Percentiles rank a stretch among this genome's conserved stretches.
phyloP scores from a whole-genome alignment of 352 stramenopile genomes.

The Pseudoperonospora humuli region DNA sequence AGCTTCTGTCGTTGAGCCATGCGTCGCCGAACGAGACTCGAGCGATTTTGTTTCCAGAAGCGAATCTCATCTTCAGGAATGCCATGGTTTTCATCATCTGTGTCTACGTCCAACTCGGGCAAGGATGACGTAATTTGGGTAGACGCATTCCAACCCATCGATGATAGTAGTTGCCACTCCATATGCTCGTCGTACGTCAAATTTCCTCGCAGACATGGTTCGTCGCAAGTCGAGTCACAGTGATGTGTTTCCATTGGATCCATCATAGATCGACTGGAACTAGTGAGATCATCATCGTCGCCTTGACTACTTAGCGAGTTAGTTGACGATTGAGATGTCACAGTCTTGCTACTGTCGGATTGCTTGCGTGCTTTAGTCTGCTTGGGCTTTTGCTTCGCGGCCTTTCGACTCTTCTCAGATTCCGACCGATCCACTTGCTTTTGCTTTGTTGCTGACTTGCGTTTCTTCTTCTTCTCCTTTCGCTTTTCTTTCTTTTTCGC shows the following conservation, averaged over 20 bases:
- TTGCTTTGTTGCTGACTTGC: conserved; percentile 67
- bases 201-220: conserved; percentile 36
- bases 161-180: conserved; percentile 74
- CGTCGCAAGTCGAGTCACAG: conserved; percentile 46
- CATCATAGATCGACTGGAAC: conserved; percentile 35
- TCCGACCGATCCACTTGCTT: conserved; percentile 45
- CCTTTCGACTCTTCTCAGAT: conserved; percentile 29
- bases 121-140: conserved; percentile 52
- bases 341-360: conserved; percentile 18
- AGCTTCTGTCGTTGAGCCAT: conserved; percentile 77
- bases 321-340: conserved; percentile 35
- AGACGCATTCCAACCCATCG: conserved; percentile 75
- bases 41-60: conserved; percentile 81
- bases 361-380: conserved; percentile 19
- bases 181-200: conserved; percentile 56
- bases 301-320: conserved; percentile 37
- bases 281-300: conserved; percentile 33
- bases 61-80: conserved; percentile 82
- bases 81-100: conserved; percentile 68
- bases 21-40: conserved; percentile 62
- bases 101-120: conserved; percentile 63
- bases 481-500: conserved; percentile 84
- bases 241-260: conserved; percentile 32
- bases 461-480: conserved; percentile 88
- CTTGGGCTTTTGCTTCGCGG: conserved; percentile 26